Evolutionary conservation across 164 flowering plant genomes (phyloP), one percentile per base, ranked within the genome.

Genomic region (Warburgia ugandensis): DNA sequence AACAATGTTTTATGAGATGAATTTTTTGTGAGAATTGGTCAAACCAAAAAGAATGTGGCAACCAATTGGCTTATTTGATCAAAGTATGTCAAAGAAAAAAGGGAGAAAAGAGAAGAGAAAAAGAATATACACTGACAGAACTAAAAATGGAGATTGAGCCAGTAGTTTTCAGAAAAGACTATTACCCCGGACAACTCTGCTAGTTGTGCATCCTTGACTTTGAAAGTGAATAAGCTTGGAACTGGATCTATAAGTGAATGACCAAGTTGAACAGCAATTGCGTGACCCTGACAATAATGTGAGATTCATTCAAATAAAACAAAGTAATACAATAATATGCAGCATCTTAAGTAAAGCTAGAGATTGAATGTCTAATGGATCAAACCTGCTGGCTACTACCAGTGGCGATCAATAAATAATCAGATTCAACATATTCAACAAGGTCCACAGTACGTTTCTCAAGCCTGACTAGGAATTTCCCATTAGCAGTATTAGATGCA

Each of bases 171-270:
- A 42, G 19, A 16, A 38, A 51, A 37, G 32, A 57, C 56, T 53
- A 60, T 53, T 82, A 92, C 98, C 80, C 98, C 95, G 50, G 96
- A 69, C 58, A 92, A 63, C 55, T 81, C 95, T 44, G 76, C 56
- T 59, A 92, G 57, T 50, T 67, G 73, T 17, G 60, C 48, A 58
- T 87, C 96, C 35, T 67, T 74, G 58, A 83, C 73, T 73, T 87
- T 92, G 66, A 92, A 92, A 45, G 98, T 92, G 73, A 92, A 87
- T 68, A 92, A 67, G 59, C 96, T 92, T 25, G 96, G 96, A 9
- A 85, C 77, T 28, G 96, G 96, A 60, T 85, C 83, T 31, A 92
- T 61, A 58, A 85, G 70, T 2, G 96, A 85, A 76, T 92, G 96
- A 55, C 96, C 98, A 66, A 92, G 94, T 63, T 87, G 91, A 65